Percentiles rank a stretch among this genome's conserved stretches.
phyloP scores from a whole-genome alignment of 805 yeast genomes.

The Vanderwaltozyma tropicalis region DNA sequence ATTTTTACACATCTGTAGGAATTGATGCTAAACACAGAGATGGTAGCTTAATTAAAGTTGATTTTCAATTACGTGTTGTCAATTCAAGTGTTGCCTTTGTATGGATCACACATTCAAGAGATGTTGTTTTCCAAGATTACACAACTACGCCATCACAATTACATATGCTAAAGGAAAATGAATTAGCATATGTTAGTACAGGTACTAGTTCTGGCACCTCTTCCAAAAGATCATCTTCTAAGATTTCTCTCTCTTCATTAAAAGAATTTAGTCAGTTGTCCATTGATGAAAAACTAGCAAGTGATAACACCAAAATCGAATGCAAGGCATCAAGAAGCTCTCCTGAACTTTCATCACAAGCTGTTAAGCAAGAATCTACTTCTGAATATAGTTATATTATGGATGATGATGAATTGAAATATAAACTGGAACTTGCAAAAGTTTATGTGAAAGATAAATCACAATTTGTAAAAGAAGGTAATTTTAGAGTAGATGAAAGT shows the following conservation, averaged over 20 bases:
- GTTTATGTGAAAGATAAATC: conserved; percentile 25
- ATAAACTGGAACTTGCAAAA: conserved; percentile 22
- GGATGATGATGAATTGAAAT: conserved; percentile 13
- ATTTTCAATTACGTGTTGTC: conserved; percentile 70
- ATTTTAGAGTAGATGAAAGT: conserved; percentile 25
- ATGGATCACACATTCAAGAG: conserved; percentile 81
- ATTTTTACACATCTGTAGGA: conserved; percentile 55
- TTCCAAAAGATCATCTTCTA: conserved; percentile 18
- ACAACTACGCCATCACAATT: conserved; percentile 32
- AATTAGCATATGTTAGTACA: conserved; percentile 22
- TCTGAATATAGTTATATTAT: not conserved
- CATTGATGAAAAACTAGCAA: not conserved
- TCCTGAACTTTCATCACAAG: not conserved
- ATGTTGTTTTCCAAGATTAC: conserved; percentile 26
- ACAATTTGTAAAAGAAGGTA: conserved; percentile 27
- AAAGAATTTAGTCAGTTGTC: conserved; percentile 8
- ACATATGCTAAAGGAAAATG: conserved; percentile 31
- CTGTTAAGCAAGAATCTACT: too few species aligned
- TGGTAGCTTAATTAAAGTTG: conserved; percentile 56
- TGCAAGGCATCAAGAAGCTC: not conserved
- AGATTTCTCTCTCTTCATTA: conserved; percentile 13
- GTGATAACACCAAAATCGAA: not conserved
- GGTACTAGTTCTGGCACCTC: conserved; percentile 20
- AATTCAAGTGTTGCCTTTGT: conserved; percentile 48
- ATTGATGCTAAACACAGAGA: conserved; percentile 59